Evolutionary conservation across 2,329 filamentous ascomycete species (phyloP), one percentile per base, ranked within the genome.

Genomic region (Fusarium lateritium): DNA sequence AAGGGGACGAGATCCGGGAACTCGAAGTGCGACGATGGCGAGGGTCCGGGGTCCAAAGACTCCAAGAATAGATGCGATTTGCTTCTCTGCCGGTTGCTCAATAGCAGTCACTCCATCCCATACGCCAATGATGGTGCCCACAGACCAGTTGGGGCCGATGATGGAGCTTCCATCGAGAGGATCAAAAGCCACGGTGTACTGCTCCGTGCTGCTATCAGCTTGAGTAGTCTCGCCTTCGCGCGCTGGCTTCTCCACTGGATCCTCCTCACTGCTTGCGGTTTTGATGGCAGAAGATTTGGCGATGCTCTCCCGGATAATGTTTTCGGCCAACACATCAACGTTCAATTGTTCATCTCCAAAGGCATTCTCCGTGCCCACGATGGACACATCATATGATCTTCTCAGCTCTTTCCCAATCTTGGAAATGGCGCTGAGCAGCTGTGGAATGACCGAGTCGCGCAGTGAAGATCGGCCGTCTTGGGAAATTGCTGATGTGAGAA

Each of bases 161-260:
- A 88, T 88, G 65, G 86, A 89, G 75, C 85, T 88, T 13, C 88
- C 88, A 68, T 91, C 88, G 0, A 91, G 82, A 0, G 88, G 88
- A 69, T 91, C 88, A 69, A 90, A 91, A 1, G 87, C 88, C 10
- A 89, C 77, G 0, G 87, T 85, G 76, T 90, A 90, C 28, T 78
- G 73, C 69, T 88, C 84, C 8, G 28, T 22, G 11, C 53, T 49
- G 19, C 14, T 31, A 15, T 51, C 19, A 9, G 53, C 33, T 4
- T 59, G 22, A 2, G n/a, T 39, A 3, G 14, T 49, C 63, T 38
- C 64, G 11, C 62, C 62, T 15, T 51, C 42, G 3, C 53, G 53
- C 40, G 53, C 78, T 67, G 36, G 76, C 22, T 61, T 76, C 76
- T 89, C 87, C 1, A 86, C 73, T 0, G 87, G 87, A 52, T 89